Percentiles rank a stretch among this genome's conserved stretches.
Evolutionary conservation across 768 basidiomycete species (phyloP).

Genomic region (Amanita rubescens): DNA sequence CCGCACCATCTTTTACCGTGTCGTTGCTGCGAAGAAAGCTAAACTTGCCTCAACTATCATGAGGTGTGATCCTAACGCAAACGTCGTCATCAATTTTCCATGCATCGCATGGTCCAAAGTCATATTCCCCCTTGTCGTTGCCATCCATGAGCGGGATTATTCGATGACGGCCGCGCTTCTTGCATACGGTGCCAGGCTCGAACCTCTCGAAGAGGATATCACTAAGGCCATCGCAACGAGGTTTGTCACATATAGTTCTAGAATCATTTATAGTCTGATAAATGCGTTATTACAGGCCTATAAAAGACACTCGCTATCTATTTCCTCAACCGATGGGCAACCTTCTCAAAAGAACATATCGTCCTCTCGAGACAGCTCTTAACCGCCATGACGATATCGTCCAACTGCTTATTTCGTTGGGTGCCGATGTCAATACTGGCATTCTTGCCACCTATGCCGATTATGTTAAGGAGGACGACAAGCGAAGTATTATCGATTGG

Average conservation of each 20-base stretch:
- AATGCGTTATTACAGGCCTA: not conserved
- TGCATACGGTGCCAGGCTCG: slow-evolving; percentile 2
- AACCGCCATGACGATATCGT: not conserved
- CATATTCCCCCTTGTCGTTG: not conserved
- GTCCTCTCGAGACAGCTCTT: slow-evolving; percentile 2
- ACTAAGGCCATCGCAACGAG: not conserved
- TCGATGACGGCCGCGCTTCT: slow-evolving; percentile 1
- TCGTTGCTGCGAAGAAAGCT: slow-evolving; percentile 27
- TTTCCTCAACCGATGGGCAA: not conserved
- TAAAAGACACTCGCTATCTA: not conserved
- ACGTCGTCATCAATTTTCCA: slow-evolving; percentile 1
- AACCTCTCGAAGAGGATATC: slow-evolving; percentile 2
- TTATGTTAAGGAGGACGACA: not conserved
- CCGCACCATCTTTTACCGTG: slow-evolving; percentile 34
- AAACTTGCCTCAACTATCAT: slow-evolving; percentile 35
- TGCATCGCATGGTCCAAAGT: not conserved
- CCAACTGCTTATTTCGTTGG: not conserved
- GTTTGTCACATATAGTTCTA: not conserved
- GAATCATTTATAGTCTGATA: not conserved
- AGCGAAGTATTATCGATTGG: slow-evolving; percentile 1
- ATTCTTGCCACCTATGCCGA: too few relatives aligned
- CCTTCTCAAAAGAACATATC: not conserved
- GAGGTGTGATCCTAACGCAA: slow-evolving; percentile 31
- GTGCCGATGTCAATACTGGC: slow-evolving; percentile 1
- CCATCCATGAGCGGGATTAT: not conserved